Evolutionary conservation across 225 moss, liverwort and hornwort genomes (phyloP), one percentile per base, ranked within the genome.

Genomic region (Pleurozium schreberi): DNA sequence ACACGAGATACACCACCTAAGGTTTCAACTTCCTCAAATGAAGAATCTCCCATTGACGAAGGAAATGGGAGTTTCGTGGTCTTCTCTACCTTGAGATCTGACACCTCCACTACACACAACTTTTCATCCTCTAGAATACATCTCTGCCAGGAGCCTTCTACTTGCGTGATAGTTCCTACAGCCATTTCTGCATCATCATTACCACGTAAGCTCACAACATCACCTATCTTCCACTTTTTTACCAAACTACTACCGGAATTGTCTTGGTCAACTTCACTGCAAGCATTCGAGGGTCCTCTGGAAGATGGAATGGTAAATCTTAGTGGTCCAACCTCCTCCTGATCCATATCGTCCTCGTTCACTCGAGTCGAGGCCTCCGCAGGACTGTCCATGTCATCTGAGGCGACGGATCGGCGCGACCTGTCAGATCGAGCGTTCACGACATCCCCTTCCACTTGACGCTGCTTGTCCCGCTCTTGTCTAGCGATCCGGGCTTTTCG

Each of bases 401-500:
- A 94, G 68, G 92, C 93, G 33, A 93, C 97, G 62, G 97, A 96
- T 79, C 96, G 92, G 34, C 98, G 97, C 19, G 96, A 95, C 92
- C 90, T 98, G 88, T 90, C 95, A 88, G 80, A 91, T 84, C 96
- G 93, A 79, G 92, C 83, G 64, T 62, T 81, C 83, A 82, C 75
- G 42, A 90, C 79, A 83, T 98, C 97, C 33, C 92, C 98, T 81
- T 97, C 96, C 85, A 82, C 88, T 84, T 90, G 93, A 57, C 91
- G 92, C 91, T 93, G 92, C 94, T 96, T 97, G 92, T 97, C 98
- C 23, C 98, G 93, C 77, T 97, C 98, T 90, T 92, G 94, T 52
- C 98, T 94, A 75, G 98, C 98, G 83, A 98, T 95, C 90, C 96
- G 96, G 90, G 97, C 96, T 92, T 98, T 98, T 93, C 98, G 96